A percentile compares a stretch with the other conserved stretches of the same genome.
These are phyloP conservation scores for Pseudocercospora ulei DNA, from an alignment of 2,329 filamentous ascomycete species.

Conservation along the genomic window DNA sequence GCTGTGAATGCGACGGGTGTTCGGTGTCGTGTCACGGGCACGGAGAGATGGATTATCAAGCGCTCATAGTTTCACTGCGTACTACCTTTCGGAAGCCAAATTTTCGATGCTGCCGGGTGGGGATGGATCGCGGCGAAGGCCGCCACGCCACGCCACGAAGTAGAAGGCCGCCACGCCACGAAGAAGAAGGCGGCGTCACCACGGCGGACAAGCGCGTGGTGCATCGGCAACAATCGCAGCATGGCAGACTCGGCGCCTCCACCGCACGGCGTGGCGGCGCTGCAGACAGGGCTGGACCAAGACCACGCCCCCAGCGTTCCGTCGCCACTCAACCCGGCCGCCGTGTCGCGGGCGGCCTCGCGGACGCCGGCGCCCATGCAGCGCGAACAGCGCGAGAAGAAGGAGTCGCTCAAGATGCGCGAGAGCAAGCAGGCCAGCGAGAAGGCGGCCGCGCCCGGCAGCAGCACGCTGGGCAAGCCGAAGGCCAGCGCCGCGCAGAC, in stretches of 20 bases:
- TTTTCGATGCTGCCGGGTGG: too few species aligned
- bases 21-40: background rate
- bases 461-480: conserved; percentile 29
- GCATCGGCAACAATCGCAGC: background rate
- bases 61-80: too few species aligned
- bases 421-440: conserved; percentile 34
- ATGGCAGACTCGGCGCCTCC: conserved; percentile 16
- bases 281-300: conserved; percentile 17
- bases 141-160: too few species aligned
- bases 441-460: conserved; percentile 21
- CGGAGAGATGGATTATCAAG: too few species aligned
- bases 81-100: too few species aligned
- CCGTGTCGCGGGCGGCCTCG: conserved; percentile 24
- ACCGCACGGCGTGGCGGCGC: conserved; percentile 10
- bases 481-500: conserved; percentile 34
- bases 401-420: conserved; percentile 45
- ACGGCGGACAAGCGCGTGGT: too few species aligned
- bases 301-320: conserved; percentile 57
- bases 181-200: too few species aligned
- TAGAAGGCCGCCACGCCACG: too few species aligned
- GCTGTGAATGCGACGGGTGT: background rate
- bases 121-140: too few species aligned
- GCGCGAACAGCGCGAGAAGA: conserved; percentile 46
- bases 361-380: conserved; percentile 34
- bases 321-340: conserved; percentile 63